Base-by-base conservation (phyloP, 202 grass and related monocot species). In the Saccharum hybrid region DNA sequence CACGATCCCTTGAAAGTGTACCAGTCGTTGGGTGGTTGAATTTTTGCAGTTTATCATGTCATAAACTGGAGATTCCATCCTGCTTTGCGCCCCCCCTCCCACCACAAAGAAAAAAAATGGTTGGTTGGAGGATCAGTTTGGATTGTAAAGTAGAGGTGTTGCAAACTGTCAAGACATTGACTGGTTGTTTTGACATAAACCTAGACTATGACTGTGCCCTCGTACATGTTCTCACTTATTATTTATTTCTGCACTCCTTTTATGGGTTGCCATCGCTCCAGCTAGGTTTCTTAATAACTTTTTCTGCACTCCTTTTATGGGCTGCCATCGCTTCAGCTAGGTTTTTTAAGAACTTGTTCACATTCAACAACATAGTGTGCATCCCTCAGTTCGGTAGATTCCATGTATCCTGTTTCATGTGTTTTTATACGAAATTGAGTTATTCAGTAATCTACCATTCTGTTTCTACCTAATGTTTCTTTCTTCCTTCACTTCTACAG, bases 401-500 rank as follows among this genome's bases (percentile, higher is more conserved):
- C 1, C 38, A 5, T 38, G 43, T 5, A 37, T 13, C 56, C 3
- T 63, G 75, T 10, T 41, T 18, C 10, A 11, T 40, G 22, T 39
- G 13, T 40, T 56, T n/a, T n/a, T n/a, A 56, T 14, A 3, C 21
- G 72, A 16, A 8, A 46, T 66, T 57, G 28, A 56, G 13, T 64
- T 66, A 19, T 49, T 26, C 1, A 9, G 7, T 52, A n/a, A 37
- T 23, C 14, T 3, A 15, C 6, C 33, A 59, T 62, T 38, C 16
- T 31, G 26, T 0, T 62, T 59, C 12, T 31, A 36, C 0, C 11
- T 79, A 54, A 12, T 71, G 9, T 51, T 75, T 0, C 18, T 13
- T 31, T 60, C 41, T 84, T 48, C 63, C 66, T 66, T 76, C 80
- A 57, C 31, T 84, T 79, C 18, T 84, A 54, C 90, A 97, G 94